These are phyloP conservation scores for Naumovozyma baii DNA, from an alignment of 805 yeast species.

Conservation along the genomic window DNA sequence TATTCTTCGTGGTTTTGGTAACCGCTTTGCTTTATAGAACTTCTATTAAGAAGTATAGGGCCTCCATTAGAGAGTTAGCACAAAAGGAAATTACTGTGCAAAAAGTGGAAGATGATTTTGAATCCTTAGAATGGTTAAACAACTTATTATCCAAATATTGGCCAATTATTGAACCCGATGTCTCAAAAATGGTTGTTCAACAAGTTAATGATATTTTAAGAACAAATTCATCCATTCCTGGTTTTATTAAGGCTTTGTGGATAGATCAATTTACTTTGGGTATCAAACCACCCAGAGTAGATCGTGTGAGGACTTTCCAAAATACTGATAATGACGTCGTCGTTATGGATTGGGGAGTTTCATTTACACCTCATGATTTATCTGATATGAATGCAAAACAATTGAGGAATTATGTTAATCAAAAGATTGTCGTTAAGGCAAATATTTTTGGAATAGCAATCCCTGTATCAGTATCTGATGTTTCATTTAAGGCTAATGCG, in stretches of 20 bases:
- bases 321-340: conserved; percentile 89
- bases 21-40: conserved; percentile 69
- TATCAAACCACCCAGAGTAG: conserved; percentile 90
- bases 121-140: conserved; percentile 93
- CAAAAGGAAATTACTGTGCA: conserved; percentile 78
- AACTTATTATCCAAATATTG: conserved; percentile 84
- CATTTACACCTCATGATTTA: conserved; percentile 84
- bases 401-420: conserved; percentile 73
- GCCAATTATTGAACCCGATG: conserved; percentile 81
- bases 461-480: conserved; percentile 72
- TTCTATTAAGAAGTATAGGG: conserved; percentile 71
- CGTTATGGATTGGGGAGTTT: conserved; percentile 94
- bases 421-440: conserved; percentile 66
- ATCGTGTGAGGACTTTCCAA: conserved; percentile 77
- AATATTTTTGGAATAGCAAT: conserved; percentile 73
- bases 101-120: conserved; percentile 78
- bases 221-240: conserved; percentile 62
- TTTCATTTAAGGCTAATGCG: conserved; percentile 63
- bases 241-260: conserved; percentile 75
- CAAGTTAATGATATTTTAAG: conserved; percentile 80
- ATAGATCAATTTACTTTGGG: conserved; percentile 86
- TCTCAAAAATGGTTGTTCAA: conserved; percentile 76
- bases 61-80: conserved; percentile 63
- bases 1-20: conserved; percentile 59
- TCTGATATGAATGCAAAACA: conserved; percentile 83